Percentiles rank a stretch among this genome's conserved stretches.
Conservation (phyloP, 2,329 filamentous ascomycete genomes). For the Calcarisporium arbuscula region DNA sequence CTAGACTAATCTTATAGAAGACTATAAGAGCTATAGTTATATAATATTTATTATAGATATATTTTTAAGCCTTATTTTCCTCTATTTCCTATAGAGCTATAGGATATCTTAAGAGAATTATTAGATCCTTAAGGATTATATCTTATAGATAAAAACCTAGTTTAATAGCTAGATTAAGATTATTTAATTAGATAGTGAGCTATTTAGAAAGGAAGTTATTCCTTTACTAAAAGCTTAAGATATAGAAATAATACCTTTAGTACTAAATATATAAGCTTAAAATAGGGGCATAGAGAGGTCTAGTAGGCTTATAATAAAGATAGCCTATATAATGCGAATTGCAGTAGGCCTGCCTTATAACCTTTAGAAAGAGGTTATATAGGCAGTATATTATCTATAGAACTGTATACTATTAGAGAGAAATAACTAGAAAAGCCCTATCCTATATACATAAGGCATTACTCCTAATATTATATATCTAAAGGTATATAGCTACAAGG, state of each 20-base stretch:
- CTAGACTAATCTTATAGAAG: not conserved
- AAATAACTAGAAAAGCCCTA: not conserved
- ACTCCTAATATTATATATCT: not conserved
- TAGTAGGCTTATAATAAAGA: not conserved
- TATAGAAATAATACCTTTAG: too few relatives aligned
- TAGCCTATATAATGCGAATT: constrained; percentile 2
- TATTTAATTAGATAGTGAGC: not conserved
- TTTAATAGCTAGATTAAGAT: not conserved
- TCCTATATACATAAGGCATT: not conserved
- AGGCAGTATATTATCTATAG: constrained; percentile 1
- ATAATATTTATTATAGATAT: not conserved
- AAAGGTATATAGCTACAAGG: not conserved
- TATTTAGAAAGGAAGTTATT: not conserved
- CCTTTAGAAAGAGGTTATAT: not conserved
- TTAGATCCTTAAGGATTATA: too few relatives aligned
- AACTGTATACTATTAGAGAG: not conserved
- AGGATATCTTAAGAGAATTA: not conserved
- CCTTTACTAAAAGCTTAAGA: not conserved
- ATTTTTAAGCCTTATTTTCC: constrained; percentile 1
- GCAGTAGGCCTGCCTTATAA: not conserved
- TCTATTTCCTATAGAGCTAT: not conserved
- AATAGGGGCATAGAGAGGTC: constrained; percentile 2
- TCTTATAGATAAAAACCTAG: not conserved
- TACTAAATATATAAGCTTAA: not conserved
- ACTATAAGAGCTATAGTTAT: not conserved